Conservation (phyloP, 1,284 basidiomycete species). For the Boletus smithii region DNA sequence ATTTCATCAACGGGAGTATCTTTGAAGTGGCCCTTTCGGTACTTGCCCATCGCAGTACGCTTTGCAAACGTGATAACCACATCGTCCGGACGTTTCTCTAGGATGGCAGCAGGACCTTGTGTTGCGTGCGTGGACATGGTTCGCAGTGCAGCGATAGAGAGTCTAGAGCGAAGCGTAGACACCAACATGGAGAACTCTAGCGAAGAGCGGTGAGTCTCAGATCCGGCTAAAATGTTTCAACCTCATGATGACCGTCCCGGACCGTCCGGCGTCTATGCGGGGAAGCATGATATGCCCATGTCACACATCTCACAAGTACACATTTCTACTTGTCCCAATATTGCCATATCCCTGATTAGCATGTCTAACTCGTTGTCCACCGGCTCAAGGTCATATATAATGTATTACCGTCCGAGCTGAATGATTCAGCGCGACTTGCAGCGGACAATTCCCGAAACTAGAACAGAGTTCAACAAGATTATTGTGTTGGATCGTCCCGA, state of each 20-base stretch:
- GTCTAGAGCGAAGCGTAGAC: conserved; percentile 12
- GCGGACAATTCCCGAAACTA: too few species aligned
- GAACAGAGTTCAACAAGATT: too few species aligned
- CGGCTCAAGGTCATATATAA: too few species aligned
- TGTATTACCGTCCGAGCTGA: too few species aligned
- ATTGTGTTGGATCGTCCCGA: too few species aligned
- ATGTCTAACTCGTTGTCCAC: too few species aligned
- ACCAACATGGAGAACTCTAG: conserved; percentile 19
- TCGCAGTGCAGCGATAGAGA: conserved; percentile 8
- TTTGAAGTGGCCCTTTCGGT: conserved; percentile 79
- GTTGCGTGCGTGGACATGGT: conserved; percentile 43
- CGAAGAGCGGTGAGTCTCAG: background rate
- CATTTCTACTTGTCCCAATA: too few species aligned
- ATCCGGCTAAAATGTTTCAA: background rate
- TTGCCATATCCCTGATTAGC: too few species aligned
- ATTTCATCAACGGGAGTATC: conserved; percentile 74
- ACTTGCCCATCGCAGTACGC: conserved; percentile 73
- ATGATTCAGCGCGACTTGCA: too few species aligned
- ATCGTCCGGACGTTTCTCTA: conserved; percentile 74
- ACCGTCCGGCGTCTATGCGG: too few species aligned
- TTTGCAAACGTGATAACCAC: conserved; percentile 86
- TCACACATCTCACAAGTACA: too few species aligned
- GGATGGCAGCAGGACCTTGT: conserved; percentile 44
- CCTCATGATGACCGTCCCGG: background rate
- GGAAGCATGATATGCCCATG: too few species aligned